Percentiles rank a stretch among this genome's conserved stretches.
Conservation (phyloP, 345 rosid species). For the Murraya paniculata region DNA sequence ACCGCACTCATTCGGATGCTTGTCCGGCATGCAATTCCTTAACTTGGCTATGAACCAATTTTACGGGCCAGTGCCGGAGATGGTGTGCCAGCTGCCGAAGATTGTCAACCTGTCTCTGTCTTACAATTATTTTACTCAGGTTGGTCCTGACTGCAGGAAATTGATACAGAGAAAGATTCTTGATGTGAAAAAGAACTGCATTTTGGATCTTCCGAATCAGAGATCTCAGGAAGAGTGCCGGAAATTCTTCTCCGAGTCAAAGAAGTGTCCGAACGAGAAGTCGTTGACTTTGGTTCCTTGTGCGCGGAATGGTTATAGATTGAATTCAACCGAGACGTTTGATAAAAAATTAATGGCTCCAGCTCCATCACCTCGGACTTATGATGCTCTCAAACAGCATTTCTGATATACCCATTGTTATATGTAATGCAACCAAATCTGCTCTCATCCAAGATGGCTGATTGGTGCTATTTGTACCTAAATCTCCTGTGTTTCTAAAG, state of each 20-base stretch:
- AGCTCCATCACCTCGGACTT: constrained; percentile 22
- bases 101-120: constrained; percentile 32
- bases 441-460: neutral
- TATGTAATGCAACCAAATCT: neutral
- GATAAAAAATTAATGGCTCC: neutral
- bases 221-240: constrained; percentile 28
- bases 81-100: constrained; percentile 41
- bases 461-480: neutral
- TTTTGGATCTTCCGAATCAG: constrained; percentile 50
- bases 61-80: constrained; percentile 49
- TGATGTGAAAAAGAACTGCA: constrained; percentile 51
- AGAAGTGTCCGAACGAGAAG: constrained; percentile 20
- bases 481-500: neutral
- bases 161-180: constrained; percentile 29
- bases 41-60: constrained; percentile 39
- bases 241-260: constrained; percentile 26
- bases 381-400: constrained; percentile 26
- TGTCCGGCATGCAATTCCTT: constrained; percentile 31
- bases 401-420: neutral
- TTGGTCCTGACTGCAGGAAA: constrained; percentile 47
- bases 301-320: neutral
- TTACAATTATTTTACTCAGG: constrained; percentile 53
- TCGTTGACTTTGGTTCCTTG: constrained; percentile 39
- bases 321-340: constrained; percentile 1
- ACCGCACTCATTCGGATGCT: constrained; percentile 55